Conservation (phyloP, 768 basidiomycete species). For the Leccinum sublutescens region DNA sequence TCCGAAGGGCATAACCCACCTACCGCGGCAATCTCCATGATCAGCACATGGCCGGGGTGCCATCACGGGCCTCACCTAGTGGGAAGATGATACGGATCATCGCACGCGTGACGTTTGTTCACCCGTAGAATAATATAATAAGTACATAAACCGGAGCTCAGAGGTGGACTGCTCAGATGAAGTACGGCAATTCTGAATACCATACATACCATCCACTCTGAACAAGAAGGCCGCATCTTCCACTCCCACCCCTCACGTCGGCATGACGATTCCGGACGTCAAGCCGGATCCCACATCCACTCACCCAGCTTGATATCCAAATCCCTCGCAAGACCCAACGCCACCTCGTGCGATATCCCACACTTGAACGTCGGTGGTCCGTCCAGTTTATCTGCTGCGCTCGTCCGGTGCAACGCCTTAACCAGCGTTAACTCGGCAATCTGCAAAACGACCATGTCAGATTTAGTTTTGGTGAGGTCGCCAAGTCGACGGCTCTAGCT, state of each 20-base stretch:
- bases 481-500: background rate
- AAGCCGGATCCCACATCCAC: constrained; percentile 61
- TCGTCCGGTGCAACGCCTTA: constrained; percentile 65
- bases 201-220: too few species aligned
- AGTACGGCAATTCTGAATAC: too few species aligned
- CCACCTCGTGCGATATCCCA: constrained; percentile 60
- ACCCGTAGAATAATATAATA: too few species aligned
- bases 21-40: too few species aligned
- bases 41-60: too few species aligned
- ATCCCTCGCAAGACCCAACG: constrained; percentile 55
- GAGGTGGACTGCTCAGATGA: too few species aligned
- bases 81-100: too few species aligned
- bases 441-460: constrained; percentile 36
- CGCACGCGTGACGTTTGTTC: too few species aligned
- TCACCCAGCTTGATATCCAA: constrained; percentile 59
- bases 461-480: background rate
- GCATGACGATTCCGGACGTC: background rate
- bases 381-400: constrained; percentile 60
- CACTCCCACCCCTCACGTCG: background rate
- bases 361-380: constrained; percentile 73
- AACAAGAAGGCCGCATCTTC: too few species aligned
- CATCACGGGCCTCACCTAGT: too few species aligned
- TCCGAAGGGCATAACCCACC: too few species aligned
- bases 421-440: constrained; percentile 42
- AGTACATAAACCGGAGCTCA: too few species aligned